Evolutionary conservation across 139 green algal species (phyloP).

Genomic region (Chlorella sp.): DNA sequence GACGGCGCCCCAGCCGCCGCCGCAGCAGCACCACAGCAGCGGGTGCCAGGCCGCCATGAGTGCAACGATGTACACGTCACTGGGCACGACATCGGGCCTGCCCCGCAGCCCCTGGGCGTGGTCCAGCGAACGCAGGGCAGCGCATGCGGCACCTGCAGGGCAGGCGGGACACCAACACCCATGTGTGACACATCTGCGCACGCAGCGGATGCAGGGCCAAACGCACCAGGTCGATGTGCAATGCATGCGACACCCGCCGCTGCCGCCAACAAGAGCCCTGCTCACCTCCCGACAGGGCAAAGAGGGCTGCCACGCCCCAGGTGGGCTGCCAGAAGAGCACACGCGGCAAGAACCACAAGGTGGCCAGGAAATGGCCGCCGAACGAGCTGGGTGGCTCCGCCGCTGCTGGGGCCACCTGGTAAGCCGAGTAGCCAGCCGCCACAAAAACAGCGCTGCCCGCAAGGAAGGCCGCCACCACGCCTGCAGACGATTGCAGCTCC

Average conservation of each 20-base stretch:
- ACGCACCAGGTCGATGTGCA: too few species aligned
- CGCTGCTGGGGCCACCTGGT: background rate
- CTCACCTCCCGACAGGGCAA: background rate
- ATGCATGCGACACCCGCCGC: too few species aligned
- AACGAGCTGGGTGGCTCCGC: too few species aligned
- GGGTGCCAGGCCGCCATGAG: conserved; percentile 6
- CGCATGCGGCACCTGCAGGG: background rate
- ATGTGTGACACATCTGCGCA: too few species aligned
- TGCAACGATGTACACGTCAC: background rate
- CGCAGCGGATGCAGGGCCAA: too few species aligned
- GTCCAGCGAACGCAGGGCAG: background rate
- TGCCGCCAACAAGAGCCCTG: too few species aligned
- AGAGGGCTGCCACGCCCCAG: conserved; percentile 13
- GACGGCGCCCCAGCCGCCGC: conserved; percentile 18
- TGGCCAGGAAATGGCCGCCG: background rate
- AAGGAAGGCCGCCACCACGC: too few species aligned
- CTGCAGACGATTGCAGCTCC: too few species aligned
- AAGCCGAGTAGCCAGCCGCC: too few species aligned
- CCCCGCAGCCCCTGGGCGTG: background rate
- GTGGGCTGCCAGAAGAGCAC: conserved; percentile 18
- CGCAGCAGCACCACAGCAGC: conserved; percentile 17
- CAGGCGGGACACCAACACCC: background rate
- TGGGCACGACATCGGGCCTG: background rate
- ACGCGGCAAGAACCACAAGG: conserved; percentile 16
- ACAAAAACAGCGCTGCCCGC: too few species aligned